Evolutionary conservation across 768 basidiomycete genomes (phyloP).

Genomic region (Collybia sordida): DNA sequence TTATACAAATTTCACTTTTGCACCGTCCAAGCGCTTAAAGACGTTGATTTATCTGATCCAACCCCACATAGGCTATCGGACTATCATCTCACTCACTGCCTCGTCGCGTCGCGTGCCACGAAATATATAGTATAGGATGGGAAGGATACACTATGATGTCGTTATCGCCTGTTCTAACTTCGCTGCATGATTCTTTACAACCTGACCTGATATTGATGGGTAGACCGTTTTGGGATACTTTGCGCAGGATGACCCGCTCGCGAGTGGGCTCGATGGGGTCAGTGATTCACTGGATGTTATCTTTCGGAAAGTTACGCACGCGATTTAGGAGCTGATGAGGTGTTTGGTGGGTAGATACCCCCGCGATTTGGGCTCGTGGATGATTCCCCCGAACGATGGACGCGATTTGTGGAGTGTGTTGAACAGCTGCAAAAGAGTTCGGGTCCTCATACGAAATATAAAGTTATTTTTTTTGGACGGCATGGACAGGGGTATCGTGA

Average conservation of each 20-base stretch:
- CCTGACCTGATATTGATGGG: constrained; percentile 12
- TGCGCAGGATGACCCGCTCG: constrained; percentile 34
- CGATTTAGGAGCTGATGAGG: background rate
- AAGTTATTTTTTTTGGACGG: constrained; percentile 63
- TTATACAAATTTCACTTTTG: too few species aligned
- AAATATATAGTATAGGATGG: too few species aligned
- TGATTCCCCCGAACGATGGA: constrained; percentile 48
- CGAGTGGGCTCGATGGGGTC: constrained; percentile 27
- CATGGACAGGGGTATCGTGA: constrained; percentile 77
- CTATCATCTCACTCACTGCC: too few species aligned
- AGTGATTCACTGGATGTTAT: too few species aligned
- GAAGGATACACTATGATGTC: too few species aligned
- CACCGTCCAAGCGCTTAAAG: too few species aligned
- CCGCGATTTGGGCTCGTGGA: constrained; percentile 61
- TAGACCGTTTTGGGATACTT: constrained; percentile 43
- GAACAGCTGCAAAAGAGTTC: constrained; percentile 43
- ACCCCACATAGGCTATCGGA: too few species aligned
- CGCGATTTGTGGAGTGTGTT: constrained; percentile 39
- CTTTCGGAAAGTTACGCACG: too few species aligned
- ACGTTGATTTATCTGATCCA: too few species aligned
- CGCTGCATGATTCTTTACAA: too few species aligned
- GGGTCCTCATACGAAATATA: constrained; percentile 43
- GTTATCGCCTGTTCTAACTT: too few species aligned
- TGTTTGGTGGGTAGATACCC: constrained; percentile 40
- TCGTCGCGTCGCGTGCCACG: too few species aligned